Base-by-base conservation (phyloP, 139 green algal species). In the Trebouxia sp. region DNA sequence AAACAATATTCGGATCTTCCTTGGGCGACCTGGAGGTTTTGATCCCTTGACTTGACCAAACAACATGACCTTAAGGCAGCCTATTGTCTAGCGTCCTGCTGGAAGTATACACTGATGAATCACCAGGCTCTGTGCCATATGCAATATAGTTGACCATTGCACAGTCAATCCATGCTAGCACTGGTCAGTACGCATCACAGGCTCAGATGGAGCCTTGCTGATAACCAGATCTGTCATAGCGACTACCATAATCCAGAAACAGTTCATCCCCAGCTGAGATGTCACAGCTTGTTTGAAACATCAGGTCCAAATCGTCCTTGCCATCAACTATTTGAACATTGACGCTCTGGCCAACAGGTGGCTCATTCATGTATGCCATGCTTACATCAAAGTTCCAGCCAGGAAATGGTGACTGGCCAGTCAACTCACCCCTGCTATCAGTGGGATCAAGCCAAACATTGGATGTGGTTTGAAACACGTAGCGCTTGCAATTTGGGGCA, bases 331-430 rank as follows among this genome's bases (percentile, higher is more conserved):
- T 83, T 0, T 42, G 51, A 17, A 89, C 82, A 79, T 90, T 92
- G 50, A 67, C 65, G 28, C 81, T 55, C 1, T 30, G 51, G 22
- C 80, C 78, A 17, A 38, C 15, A 0, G 80, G 85, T 26, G 89
- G 89, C 58, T 93, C 89, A 48, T 93, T 93, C 20, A 85, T 80
- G 56, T 74, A 91, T 7, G 83, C 79, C 47, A 93, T 79, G 0
- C 58, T 74, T 28, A 65, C 56, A 51, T 93, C 83, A 0, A 82
- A 53, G 0, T 76, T 55, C 45, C 39, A 55, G 32, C 32, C 15
- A n/a, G n/a, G n/a, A n/a, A n/a, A n/a, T n/a, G n/a, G n/a, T n/a
- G n/a, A n/a, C n/a, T n/a, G n/a, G n/a, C n/a, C n/a, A n/a, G n/a
- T n/a, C n/a, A n/a, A n/a, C n/a, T n/a, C 28, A 72, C 32, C 8